These are phyloP conservation scores for Spathaspora hagerdaliae DNA, from an alignment of 805 yeast species.

Conservation along the genomic window DNA sequence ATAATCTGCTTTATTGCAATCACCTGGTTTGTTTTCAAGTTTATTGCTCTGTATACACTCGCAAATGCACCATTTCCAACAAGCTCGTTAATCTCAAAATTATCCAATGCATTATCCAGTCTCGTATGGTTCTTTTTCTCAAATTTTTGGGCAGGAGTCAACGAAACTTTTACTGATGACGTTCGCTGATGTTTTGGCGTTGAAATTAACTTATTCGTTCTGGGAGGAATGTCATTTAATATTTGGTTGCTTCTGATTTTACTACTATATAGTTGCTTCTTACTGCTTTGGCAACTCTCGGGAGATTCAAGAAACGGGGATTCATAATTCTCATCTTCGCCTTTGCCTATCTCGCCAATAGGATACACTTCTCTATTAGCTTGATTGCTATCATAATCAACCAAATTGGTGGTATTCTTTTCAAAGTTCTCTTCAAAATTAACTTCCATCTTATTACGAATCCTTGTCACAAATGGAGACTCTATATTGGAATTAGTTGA, in stretches of 20 bases:
- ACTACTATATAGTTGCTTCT: background rate
- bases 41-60: slow-evolving; percentile 72
- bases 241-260: background rate
- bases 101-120: slow-evolving; percentile 40
- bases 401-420: background rate
- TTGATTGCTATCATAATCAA: background rate
- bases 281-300: background rate
- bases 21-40: slow-evolving; percentile 57
- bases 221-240: background rate
- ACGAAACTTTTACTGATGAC: slow-evolving; percentile 35
- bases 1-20: slow-evolving; percentile 79
- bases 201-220: background rate
- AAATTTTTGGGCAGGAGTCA: slow-evolving; percentile 51
- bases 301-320: slow-evolving; percentile 5
- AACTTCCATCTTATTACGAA: slow-evolving; percentile 19
- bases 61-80: slow-evolving; percentile 94
- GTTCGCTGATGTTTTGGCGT: slow-evolving; percentile 20
- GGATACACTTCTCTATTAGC: background rate
- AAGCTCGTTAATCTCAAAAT: slow-evolving; percentile 52
- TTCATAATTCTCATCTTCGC: slow-evolving; percentile 3
- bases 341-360: background rate
- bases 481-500: slow-evolving; percentile 5
- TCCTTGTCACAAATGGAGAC: slow-evolving; percentile 27
- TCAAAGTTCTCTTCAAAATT: slow-evolving; percentile 6
- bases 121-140: slow-evolving; percentile 41